Base-by-base conservation (phyloP, 495 filamentous ascomycete species). In the Aspergillus nanangensis region DNA sequence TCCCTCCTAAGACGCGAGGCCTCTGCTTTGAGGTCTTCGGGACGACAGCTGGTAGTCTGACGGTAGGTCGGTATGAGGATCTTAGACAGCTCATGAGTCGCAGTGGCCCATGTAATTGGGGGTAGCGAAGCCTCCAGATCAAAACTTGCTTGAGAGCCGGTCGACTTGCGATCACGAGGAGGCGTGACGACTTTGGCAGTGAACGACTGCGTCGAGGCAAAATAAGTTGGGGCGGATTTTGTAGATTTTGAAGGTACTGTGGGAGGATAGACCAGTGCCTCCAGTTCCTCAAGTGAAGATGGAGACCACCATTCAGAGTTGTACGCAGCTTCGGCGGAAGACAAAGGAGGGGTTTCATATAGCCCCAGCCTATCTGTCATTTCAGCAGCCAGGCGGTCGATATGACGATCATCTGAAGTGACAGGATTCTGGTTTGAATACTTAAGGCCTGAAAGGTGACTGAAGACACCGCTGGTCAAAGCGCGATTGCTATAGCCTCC, bases 401-500 rank as follows among this genome's bases (percentile, higher is more conserved):
- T 42, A 13, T 34, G 22, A 4, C 37, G 13, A 45, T 52, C 42
- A 14, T 45, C 36, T 14, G 17, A 10, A 3, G 8, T 21, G 3
- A 44, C 21, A 1, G 25, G 15, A 13, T 19, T 33, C 23, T 23
- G 21, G 8, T 27, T 45, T 20, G 45, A 32, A 42, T 63, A 82
- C 15, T 78, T 77, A 29, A 95, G 70, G 8, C 90, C 93, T 51
- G 86, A 83, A 4, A 97, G 53, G 64, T 97, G 93, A 58, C 90
- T 92, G 29, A 96, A 63, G 4, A 95, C 83, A 23, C 94, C 93
- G 27, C 84, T 93, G 55, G 77, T 86, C 41, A 98, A 62, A 17
- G 93, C 93, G 40, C 90, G 79, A 58, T 97, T 88, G 57, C 88
- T 95, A 59, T 98, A 98, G 0, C 93, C 93, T 19, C 93, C 93